phyloP scores from a whole-genome alignment of 2,329 filamentous ascomycete species.

The Fusarium musae region DNA sequence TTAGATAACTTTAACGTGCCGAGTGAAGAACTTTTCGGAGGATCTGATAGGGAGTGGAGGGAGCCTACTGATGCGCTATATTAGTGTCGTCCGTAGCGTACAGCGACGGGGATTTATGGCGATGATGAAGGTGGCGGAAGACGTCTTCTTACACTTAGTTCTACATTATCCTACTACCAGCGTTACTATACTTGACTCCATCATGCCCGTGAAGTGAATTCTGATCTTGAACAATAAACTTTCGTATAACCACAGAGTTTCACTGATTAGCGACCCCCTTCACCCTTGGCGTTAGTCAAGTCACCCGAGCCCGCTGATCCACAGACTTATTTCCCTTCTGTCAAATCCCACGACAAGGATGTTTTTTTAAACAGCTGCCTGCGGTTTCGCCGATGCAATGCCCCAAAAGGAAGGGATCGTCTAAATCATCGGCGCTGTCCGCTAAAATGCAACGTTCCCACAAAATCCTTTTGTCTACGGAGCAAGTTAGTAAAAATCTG shows the following conservation, averaged over 20 bases:
- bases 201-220: fast-evolving
- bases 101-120: neutral
- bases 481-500: neutral
- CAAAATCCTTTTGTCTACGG: neutral
- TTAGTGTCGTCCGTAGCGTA: neutral
- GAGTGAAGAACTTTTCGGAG: conserved; percentile 1
- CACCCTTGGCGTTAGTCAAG: conserved; percentile 25
- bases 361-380: conserved; percentile 18
- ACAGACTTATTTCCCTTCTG: neutral
- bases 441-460: conserved; percentile 1
- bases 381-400: conserved; percentile 21
- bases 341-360: neutral
- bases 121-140: neutral
- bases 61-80: neutral
- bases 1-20: conserved; percentile 31
- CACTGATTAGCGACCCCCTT: neutral
- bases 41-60: neutral
- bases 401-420: neutral
- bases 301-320: conserved; percentile 15
- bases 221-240: neutral
- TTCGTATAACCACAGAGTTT: neutral
- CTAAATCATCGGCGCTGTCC: conserved; percentile 1
- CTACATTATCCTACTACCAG: fast-evolving
- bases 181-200: fast-evolving
- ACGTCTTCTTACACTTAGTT: too few relatives aligned